Base-by-base conservation (phyloP, 495 filamentous ascomycete species). In the Xylaria longipes region DNA sequence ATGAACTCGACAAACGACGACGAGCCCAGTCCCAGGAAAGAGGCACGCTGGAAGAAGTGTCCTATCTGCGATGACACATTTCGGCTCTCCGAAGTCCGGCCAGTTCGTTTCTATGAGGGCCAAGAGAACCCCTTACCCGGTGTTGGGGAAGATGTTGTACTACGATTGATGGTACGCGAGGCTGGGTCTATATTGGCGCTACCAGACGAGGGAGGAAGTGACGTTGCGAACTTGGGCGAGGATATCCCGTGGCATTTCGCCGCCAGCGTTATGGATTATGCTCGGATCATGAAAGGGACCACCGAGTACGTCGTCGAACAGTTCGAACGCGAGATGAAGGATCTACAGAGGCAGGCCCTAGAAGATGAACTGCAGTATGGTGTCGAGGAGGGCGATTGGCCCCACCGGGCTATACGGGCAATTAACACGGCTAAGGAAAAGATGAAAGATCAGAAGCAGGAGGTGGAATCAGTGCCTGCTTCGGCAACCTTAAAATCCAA, bases 311-410 rank as follows among this genome's bases (percentile, higher is more conserved):
- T 99, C 92, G 75, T 81, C 22, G 83, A 88, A 63, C 91, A 98
- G 79, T 95, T 90, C 78, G 88, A 94, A 68, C 75, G 83, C 9
- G 96, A 98, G 75, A 91, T 97, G 22, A 84, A 88, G 54, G 89
- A 93, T 15, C 82, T 99, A 39, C 85, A 89, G 72, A 80, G 79
- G 65, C 94, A 97, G 80, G 92, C 93, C 79, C 86, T 89, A 62
- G 94, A 97, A 78, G 96, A 99, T 77, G 94, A 98, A 79, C 80
- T 97, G 29, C 86, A 97, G 77, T 99, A 97, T 80, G 95, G 94
- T 14, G 65, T 71, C n/a, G 94, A 98, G 78, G 95, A 97, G 67
- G 92, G 89, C 17, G 93, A 94, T 63, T 99, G 96, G 96, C 92
- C 92, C 5, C 89, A 89, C 69, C 96, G 94, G 78, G 95, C 96